Evolutionary conservation across 2,329 filamentous ascomycete genomes (phyloP).

Genomic region (Rhynchosporium agropyri): DNA sequence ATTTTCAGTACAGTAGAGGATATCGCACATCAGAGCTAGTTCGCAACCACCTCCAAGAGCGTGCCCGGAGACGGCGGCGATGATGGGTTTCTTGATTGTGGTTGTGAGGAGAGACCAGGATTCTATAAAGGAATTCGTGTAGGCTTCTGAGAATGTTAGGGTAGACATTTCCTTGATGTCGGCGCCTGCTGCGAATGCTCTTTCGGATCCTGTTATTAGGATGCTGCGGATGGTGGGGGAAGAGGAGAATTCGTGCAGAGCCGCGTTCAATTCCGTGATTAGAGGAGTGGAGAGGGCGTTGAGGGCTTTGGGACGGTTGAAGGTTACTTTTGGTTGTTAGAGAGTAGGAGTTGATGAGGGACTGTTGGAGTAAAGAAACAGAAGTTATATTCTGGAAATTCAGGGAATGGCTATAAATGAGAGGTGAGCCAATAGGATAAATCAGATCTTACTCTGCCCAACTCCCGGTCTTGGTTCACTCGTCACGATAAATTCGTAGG

Average conservation of each 20-base stretch:
- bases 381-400: background rate
- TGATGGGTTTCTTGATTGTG: slow-evolving; percentile 87
- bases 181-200: slow-evolving; percentile 91
- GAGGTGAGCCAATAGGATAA: slow-evolving; percentile 31
- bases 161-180: slow-evolving; percentile 99
- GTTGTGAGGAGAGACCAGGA: slow-evolving; percentile 87
- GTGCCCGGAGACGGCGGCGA: slow-evolving; percentile 92
- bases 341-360: background rate
- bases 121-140: slow-evolving; percentile 91
- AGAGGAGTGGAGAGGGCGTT: slow-evolving; percentile 92
- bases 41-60: slow-evolving; percentile 95
- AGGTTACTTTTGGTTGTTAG: slow-evolving; percentile 64
- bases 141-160: slow-evolving; percentile 84
- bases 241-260: slow-evolving; percentile 69
- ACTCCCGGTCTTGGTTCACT: slow-evolving; percentile 87
- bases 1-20: slow-evolving; percentile 82
- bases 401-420: background rate
- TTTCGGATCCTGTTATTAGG: slow-evolving; percentile 83
- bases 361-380: background rate
- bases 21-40: slow-evolving; percentile 95
- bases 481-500: slow-evolving; percentile 81
- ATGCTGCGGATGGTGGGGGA: slow-evolving; percentile 73
- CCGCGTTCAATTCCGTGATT: slow-evolving; percentile 85
- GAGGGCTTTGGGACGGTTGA: slow-evolving; percentile 92
- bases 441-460: slow-evolving; percentile 57